Conservation (phyloP, 1,284 basidiomycete genomes). For the Coriolopsis trogii region DNA sequence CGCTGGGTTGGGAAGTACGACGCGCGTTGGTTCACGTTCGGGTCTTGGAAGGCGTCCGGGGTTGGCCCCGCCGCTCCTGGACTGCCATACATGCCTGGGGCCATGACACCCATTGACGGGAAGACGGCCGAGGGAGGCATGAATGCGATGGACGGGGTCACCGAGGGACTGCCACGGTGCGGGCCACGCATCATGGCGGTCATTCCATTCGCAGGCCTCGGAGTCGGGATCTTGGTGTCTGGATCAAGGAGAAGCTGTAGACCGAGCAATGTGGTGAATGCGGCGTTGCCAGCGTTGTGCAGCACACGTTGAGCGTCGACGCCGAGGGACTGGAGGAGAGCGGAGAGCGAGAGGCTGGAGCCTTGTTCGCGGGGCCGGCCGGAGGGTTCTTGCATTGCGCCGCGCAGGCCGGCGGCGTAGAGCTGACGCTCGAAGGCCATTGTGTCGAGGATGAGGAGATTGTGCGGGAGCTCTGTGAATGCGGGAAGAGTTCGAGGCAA, state of each 20-base stretch:
- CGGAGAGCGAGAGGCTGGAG: constrained; percentile 56
- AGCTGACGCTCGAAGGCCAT: constrained; percentile 62
- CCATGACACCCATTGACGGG: constrained; percentile 20
- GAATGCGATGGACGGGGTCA: constrained; percentile 23
- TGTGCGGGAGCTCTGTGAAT: constrained; percentile 66
- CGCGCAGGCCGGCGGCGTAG: constrained; percentile 57
- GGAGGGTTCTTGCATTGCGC: constrained; percentile 59
- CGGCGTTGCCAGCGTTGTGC: constrained; percentile 75
- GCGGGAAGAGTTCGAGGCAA: background rate
- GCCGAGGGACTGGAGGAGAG: constrained; percentile 55
- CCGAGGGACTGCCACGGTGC: constrained; percentile 27
- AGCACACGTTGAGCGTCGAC: constrained; percentile 45
- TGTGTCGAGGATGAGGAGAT: constrained; percentile 74
- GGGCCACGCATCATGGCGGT: constrained; percentile 21
- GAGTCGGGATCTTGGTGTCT: constrained; percentile 34
- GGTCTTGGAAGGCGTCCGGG: constrained; percentile 17
- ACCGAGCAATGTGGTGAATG: constrained; percentile 62
- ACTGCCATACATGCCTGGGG: constrained; percentile 11
- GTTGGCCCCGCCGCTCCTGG: constrained; percentile 1
- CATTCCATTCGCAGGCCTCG: constrained; percentile 19
- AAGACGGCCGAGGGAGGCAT: constrained; percentile 20
- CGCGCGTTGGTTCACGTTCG: constrained; percentile 8
- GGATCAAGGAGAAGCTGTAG: constrained; percentile 68
- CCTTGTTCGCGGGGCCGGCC: constrained; percentile 50
- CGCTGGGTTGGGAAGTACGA: constrained; percentile 21